A percentile compares a stretch with the other conserved stretches of the same genome.
Conservation (phyloP, 2,329 filamentous ascomycete genomes). For the Emericellopsis cladophorae region DNA sequence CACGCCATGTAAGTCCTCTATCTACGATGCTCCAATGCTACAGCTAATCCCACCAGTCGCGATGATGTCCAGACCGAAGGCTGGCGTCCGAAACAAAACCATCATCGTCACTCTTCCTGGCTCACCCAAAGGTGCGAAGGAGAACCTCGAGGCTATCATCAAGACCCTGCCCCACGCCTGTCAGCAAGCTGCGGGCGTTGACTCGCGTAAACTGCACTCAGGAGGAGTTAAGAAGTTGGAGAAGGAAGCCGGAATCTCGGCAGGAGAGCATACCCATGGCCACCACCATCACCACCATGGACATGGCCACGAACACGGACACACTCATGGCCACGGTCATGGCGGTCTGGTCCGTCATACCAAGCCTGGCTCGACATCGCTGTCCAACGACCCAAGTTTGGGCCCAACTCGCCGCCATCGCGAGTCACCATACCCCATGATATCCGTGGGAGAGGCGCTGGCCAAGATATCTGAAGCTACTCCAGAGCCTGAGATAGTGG, state of each 20-base stretch:
- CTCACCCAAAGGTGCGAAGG: constrained; percentile 86
- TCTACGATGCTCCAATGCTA: background rate
- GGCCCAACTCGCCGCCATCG: constrained; percentile 62
- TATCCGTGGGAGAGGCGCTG: constrained; percentile 73
- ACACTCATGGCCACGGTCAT: constrained; percentile 48
- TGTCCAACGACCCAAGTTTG: constrained; percentile 48
- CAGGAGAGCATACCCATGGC: constrained; percentile 43
- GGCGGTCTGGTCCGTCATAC: constrained; percentile 63
- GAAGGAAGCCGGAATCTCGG: constrained; percentile 56
- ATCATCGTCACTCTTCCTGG: constrained; percentile 84
- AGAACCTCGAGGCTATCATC: constrained; percentile 81
- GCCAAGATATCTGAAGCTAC: constrained; percentile 60
- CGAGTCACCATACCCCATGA: constrained; percentile 84
- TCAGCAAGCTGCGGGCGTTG: constrained; percentile 68
- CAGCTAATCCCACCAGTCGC: constrained; percentile 50
- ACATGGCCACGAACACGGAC: constrained; percentile 42
- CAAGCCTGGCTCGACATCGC: constrained; percentile 38
- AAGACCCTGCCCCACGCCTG: constrained; percentile 95
- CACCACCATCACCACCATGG: constrained; percentile 29
- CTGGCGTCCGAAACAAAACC: constrained; percentile 70
- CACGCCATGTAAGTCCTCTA: constrained; percentile 66
- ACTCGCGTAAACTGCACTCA: constrained; percentile 67
- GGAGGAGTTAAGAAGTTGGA: constrained; percentile 79
- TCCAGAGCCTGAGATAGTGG: constrained; percentile 45
- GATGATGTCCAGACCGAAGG: constrained; percentile 90